Evolutionary conservation across 1,139 yeast species (phyloP), one percentile per base, ranked within the genome.

Genomic region (Debaryomyces nepalensis): DNA sequence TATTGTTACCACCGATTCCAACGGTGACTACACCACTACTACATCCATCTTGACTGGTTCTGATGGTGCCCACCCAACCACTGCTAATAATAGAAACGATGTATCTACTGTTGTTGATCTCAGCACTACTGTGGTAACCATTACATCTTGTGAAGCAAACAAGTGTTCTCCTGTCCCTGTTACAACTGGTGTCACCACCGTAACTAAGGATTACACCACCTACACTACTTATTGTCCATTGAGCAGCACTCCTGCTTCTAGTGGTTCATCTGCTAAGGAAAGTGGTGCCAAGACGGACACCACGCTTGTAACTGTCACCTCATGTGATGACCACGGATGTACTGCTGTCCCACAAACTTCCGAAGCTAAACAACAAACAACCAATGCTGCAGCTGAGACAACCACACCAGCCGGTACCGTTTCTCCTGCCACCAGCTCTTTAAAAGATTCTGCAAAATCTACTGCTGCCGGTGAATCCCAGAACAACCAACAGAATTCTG

Each of bases 61-160:
- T n/a, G n/a, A n/a, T n/a, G n/a, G n/a, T n/a, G n/a, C n/a, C n/a
- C n/a, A n/a, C n/a, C n/a, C n/a, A n/a, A n/a, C n/a, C n/a, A n/a
- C n/a, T n/a, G n/a, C n/a, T n/a, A n/a, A n/a, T n/a, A n/a, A n/a
- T n/a, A n/a, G n/a, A n/a, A n/a, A n/a, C n/a, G n/a, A n/a, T n/a
- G n/a, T n/a, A 76, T 54, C 55, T 37, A 81, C 47, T 66, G 74
- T 41, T 77, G 84, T 64, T 18, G 11, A 19, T 5, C n/a, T 31
- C 10, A 9, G 2, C 7, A 18, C 24, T 8, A 31, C 24, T 19
- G 59, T 42, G 16, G n/a, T 19, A 4, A 34, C 82, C 57, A 66
- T 77, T 64, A 76, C 81, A 46, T 67, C 75, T 41, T 78, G 84
- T 64, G 54, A 61, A 33, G 57, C 66, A 54, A 44, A 66, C 59